These are phyloP conservation scores for Epichloe scottii DNA, from an alignment of 2,329 filamentous ascomycete species.

Conservation along the genomic window DNA sequence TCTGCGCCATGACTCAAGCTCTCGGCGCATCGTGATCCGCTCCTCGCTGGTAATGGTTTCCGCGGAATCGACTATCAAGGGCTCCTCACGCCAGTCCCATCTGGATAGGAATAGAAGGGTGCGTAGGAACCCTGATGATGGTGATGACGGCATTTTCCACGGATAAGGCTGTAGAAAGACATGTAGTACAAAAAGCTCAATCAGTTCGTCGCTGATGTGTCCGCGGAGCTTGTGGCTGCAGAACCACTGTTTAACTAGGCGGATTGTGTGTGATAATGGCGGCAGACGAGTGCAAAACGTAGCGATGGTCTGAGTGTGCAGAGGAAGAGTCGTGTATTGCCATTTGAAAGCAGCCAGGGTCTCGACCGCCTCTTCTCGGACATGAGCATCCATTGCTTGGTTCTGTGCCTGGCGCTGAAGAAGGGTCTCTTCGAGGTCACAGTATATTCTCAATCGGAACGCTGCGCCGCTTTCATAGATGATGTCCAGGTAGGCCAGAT, in stretches of 20 bases:
- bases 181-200: slow-evolving; percentile 70
- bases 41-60: slow-evolving; percentile 50
- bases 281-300: slow-evolving; percentile 71
- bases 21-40: slow-evolving; percentile 50
- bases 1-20: slow-evolving; percentile 73
- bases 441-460: slow-evolving; percentile 79
- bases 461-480: slow-evolving; percentile 56
- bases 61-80: slow-evolving; percentile 63
- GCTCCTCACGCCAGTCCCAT: slow-evolving; percentile 86
- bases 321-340: slow-evolving; percentile 57
- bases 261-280: slow-evolving; percentile 68
- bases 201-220: slow-evolving; percentile 66
- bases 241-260: slow-evolving; percentile 85
- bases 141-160: slow-evolving; percentile 64
- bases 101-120: slow-evolving; percentile 66
- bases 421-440: slow-evolving; percentile 73
- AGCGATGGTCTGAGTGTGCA: slow-evolving; percentile 70
- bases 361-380: slow-evolving; percentile 55
- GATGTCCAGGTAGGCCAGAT: slow-evolving; percentile 74
- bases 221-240: slow-evolving; percentile 63
- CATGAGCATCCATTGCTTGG: slow-evolving; percentile 50
- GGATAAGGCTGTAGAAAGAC: slow-evolving; percentile 74
- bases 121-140: slow-evolving; percentile 68
- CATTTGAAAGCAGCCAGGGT: slow-evolving; percentile 61
- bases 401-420: slow-evolving; percentile 70